phyloP scores from a whole-genome alignment of 2,329 filamentous ascomycete species.

The Fusarium sp. region DNA sequence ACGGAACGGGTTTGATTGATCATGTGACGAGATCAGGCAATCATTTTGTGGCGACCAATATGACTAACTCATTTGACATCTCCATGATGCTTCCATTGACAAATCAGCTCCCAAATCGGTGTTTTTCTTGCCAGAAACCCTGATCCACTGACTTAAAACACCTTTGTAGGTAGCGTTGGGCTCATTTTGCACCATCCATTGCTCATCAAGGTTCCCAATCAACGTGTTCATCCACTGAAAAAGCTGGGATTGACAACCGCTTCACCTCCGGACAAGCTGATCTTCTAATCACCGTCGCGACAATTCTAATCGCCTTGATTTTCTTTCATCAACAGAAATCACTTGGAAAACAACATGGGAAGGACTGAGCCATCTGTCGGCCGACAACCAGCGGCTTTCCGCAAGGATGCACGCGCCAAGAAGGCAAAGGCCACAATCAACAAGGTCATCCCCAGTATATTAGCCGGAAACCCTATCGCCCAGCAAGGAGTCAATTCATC shows the following conservation, averaged over 20 bases:
- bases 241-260: background rate
- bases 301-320: background rate
- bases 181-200: accelerated
- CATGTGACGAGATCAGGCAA: conserved; percentile 6
- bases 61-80: background rate
- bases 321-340: accelerated
- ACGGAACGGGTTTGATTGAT: too few species aligned
- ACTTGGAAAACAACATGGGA: conserved; percentile 30
- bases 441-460: conserved; percentile 68
- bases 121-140: accelerated
- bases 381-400: conserved; percentile 44
- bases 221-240: background rate
- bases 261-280: background rate
- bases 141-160: accelerated
- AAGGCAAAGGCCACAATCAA: conserved; percentile 70
- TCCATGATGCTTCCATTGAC: background rate
- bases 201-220: conserved; percentile 23
- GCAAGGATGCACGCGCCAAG: conserved; percentile 63
- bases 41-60: conserved; percentile 9
- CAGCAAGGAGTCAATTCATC: conserved; percentile 66
- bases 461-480: conserved; percentile 67
- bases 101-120: accelerated
- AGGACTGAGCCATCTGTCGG: conserved; percentile 45
- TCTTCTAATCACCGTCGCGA: too few species aligned
- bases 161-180: conserved; percentile 13